Conservation (phyloP, 148 eudicot species). For the Rhododendron vialii region DNA sequence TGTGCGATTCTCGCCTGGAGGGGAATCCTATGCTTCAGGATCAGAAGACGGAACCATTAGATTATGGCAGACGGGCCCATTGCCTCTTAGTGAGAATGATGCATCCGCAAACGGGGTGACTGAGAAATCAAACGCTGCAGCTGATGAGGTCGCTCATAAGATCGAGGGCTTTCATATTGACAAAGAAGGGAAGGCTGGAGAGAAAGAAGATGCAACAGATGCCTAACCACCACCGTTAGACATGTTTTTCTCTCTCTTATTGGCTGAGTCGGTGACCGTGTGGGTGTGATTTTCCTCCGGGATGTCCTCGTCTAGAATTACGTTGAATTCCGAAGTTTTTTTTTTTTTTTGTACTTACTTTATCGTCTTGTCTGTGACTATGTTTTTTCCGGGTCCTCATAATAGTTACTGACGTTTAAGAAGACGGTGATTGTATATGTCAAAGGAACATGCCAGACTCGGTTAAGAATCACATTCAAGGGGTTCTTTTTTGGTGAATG, state of each 20-base stretch:
- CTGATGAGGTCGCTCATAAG: constrained; percentile 48
- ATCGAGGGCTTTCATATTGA: constrained; percentile 47
- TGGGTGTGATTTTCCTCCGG: not conserved
- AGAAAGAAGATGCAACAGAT: constrained; percentile 33
- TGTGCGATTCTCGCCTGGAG: constrained; percentile 90
- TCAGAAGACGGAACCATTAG: constrained; percentile 89
- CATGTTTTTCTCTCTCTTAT: not conserved
- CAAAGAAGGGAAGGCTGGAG: constrained; percentile 40
- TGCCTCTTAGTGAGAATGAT: constrained; percentile 25
- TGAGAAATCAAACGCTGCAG: constrained; percentile 34
- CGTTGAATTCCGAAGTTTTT: not conserved
- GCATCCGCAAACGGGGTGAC: constrained; percentile 21
- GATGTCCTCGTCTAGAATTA: not conserved
- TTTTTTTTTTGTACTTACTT: not conserved
- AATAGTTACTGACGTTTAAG: not conserved
- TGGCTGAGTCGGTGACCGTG: not conserved
- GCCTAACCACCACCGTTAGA: constrained; percentile 8
- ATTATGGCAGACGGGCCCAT: constrained; percentile 73
- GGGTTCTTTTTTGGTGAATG: not conserved
- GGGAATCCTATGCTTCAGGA: constrained; percentile 92
- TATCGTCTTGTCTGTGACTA: not conserved
- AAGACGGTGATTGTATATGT: not conserved
- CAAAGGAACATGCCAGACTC: not conserved
- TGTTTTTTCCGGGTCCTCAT: not conserved
- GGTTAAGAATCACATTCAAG: not conserved